A percentile compares a stretch with the other conserved stretches of the same genome.
phyloP scores from a whole-genome alignment of 2,329 filamentous ascomycete species.

The Ophiobolus disseminans region DNA sequence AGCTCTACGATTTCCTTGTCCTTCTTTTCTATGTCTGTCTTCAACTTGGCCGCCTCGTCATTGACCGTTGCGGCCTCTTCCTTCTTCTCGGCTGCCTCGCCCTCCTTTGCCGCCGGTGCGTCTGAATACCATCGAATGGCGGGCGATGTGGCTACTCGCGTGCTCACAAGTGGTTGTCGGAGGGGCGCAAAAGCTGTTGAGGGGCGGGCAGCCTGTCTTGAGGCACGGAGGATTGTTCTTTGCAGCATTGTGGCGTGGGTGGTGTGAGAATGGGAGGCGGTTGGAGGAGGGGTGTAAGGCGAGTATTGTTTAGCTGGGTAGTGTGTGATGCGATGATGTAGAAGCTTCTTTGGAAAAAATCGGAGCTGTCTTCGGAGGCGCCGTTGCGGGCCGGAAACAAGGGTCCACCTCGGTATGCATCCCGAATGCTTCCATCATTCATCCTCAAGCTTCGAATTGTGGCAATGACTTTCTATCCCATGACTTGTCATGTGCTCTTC shows the following conservation, averaged over 20 bases:
- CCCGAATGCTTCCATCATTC: conserved; percentile 17
- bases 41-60: conserved; percentile 48
- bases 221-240: conserved; percentile 59
- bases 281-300: conserved; percentile 1
- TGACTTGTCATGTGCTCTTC: conserved; percentile 34
- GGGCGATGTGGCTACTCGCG: conserved; percentile 37
- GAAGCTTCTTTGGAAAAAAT: conserved; percentile 30
- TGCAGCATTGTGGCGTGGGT: conserved; percentile 56
- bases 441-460: neutral
- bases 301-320: neutral
- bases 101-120: conserved; percentile 54
- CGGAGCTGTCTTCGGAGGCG: conserved; percentile 14
- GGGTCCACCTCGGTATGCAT: conserved; percentile 30
- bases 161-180: conserved; percentile 37
- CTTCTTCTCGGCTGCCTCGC: conserved; percentile 52
- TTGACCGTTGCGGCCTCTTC: conserved; percentile 51
- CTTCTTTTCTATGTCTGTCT: conserved; percentile 74
- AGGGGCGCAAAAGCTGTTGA: conserved; percentile 50
- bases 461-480: conserved; percentile 8
- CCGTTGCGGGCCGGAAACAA: conserved; percentile 25
- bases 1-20: conserved; percentile 78
- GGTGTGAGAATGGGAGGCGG: conserved; percentile 1
- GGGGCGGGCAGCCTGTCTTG: conserved; percentile 51
- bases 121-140: conserved; percentile 56
- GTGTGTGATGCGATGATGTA: conserved; percentile 24